These are phyloP conservation scores for Pestalotiopsis sp. DNA, from an alignment of 2,329 filamentous ascomycete genomes.

Conservation along the genomic window DNA sequence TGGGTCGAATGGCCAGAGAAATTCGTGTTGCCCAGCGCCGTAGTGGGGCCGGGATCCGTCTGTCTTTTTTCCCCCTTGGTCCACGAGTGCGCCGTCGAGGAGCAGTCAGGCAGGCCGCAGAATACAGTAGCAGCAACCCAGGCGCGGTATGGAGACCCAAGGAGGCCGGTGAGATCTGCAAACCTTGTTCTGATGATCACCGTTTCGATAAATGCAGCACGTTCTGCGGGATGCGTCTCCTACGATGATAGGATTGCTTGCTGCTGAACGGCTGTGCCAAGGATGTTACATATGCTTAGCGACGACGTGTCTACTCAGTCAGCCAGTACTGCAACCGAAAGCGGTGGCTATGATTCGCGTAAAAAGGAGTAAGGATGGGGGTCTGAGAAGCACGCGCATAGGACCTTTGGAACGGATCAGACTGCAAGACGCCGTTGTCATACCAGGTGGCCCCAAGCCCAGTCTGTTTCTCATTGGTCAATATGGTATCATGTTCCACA, in stretches of 20 bases:
- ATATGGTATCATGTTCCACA: neutral
- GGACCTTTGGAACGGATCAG: neutral
- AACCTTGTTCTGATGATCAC: neutral
- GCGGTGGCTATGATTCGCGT: neutral
- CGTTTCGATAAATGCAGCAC: no score
- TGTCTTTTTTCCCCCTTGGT: neutral
- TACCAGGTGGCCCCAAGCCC: neutral
- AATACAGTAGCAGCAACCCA: no score
- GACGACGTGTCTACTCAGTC: neutral
- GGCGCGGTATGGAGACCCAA: no score
- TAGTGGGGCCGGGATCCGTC: slow-evolving; percentile 12
- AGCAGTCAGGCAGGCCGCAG: neutral
- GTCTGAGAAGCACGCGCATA: neutral
- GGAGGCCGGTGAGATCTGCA: neutral
- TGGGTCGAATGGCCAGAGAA: neutral
- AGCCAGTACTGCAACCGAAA: neutral
- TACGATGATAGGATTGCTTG: no score
- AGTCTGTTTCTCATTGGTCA: neutral
- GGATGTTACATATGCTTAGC: neutral
- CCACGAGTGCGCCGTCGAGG: neutral
- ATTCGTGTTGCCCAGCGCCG: slow-evolving; percentile 1
- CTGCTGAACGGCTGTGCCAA: neutral
- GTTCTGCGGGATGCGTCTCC: no score
- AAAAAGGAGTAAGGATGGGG: neutral
- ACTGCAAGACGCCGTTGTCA: neutral